Base-by-base conservation (phyloP, 208 protist species). In the Leishmania gerbilli region DNA sequence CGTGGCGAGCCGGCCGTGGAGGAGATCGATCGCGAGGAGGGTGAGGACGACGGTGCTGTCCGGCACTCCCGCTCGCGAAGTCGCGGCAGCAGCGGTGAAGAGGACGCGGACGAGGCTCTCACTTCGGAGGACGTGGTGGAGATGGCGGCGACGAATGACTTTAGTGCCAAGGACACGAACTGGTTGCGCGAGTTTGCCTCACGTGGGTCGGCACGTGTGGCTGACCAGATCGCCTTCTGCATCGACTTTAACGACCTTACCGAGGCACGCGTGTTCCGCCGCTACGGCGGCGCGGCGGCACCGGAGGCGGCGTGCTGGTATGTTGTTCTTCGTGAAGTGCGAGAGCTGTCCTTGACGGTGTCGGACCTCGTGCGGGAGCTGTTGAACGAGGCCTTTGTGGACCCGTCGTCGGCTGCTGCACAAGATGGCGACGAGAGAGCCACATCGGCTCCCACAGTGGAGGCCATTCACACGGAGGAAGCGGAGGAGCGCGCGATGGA, bases 141-240 rank as follows among this genome's bases (percentile, higher is more conserved):
- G 79, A 93, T 95, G 88, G 91, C 90, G 40, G 87, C 87, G 47
- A 88, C 91, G 76, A 97, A 96, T 72, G 94, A 96, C 84, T 92
- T 94, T 58, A 86, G 78, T 51, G 87, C 83, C 0, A 90, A 83
- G 56, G 94, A 97, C 84, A 84, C 88, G 56, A 94, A 93, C 71
- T 95, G 91, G 89, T 75, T 96, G 62, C 90, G 92, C 37, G 79
- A 82, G 77, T 95, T 95, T 79, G 92, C 91, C 21, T 82, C 74
- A 19, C 76, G 80, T 42, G 79, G 86, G 65, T 64, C 58, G 15
- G 65, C 71, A 8, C 80, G 76, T 40, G 76, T 94, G 24, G 74
- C 85, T 1, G 45, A 79, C 13, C 79, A 90, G 82, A 79, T 95
- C 74, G 86, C 91, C 37, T 96, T 96, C 82, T 96, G 93, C 81